Base-by-base conservation (phyloP, 2,329 filamentous ascomycete species). In the Arthrobotrys iridis region DNA sequence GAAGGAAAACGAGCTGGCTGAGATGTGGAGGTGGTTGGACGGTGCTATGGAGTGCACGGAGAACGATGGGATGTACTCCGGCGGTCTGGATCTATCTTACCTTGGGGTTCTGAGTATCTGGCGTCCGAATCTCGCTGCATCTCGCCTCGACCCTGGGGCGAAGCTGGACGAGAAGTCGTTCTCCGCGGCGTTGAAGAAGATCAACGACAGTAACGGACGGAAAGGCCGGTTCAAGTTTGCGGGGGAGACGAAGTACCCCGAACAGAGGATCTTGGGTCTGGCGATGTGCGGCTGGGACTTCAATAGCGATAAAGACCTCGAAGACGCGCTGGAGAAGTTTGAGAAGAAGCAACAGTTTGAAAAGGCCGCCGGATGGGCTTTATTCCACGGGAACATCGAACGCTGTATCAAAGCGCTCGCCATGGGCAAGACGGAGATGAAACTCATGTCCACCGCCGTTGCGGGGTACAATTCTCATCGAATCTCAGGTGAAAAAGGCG, bases 41-140 rank as follows among this genome's bases (percentile, higher is more conserved):
- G 88, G 87, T 74, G 88, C 89, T 0, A 88, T 91, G 78, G 84
- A 86, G 24, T 88, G 88, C 28, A 88, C 89, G 1, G 84, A 86
- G 35, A 86, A 89, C 77, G 87, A 88, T 50, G 90, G 89, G n/a
- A 91, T 95, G 90, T 84, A 90, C 24, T 84, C 88, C 5, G 85
- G 87, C 10, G 86, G 86, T 1, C 83, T 93, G 2, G 91, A 95
- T 78, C 83, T 94, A 18, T 90, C 90, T 79, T 95, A 91, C 79
- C 84, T 94, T 71, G 92, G 92, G 1, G 88, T 93, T 4, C 84
- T 88, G 63, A 87, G 87, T 1, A 87, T 95, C 65, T 94, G 91
- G 91, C 87, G 72, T 13, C 66, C 72, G 1, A 71, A 20, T 24
- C 58, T 76, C 10, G 58, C 72, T 5, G 11, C 26, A 4, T 76